phyloP scores from a whole-genome alignment of 202 grass and related monocot genomes.

The Cymbopogon flexuosus region DNA sequence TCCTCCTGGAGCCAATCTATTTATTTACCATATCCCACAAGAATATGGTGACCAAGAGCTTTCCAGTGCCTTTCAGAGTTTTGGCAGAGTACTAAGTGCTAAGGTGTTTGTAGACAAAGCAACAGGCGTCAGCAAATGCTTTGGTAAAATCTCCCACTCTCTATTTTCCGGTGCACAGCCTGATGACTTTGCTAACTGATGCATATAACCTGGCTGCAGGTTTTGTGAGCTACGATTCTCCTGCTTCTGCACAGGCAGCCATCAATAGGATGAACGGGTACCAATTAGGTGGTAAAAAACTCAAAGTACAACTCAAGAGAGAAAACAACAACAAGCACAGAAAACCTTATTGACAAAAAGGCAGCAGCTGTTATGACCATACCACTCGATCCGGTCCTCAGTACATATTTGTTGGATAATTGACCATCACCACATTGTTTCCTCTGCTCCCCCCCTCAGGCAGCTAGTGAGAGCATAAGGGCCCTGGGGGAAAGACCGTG shows the following conservation, averaged over 20 bases:
- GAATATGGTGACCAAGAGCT: constrained; percentile 88
- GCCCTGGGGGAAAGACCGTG: constrained; percentile 5
- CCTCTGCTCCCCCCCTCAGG: constrained; percentile 12
- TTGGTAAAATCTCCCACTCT: constrained; percentile 43
- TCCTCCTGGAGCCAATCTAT: constrained; percentile 96
- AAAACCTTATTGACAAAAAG: constrained; percentile 60
- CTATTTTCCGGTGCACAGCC: not conserved
- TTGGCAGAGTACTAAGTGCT: constrained; percentile 88
- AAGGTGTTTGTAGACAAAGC: constrained; percentile 99
- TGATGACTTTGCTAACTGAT: not conserved
- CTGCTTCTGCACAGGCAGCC: constrained; percentile 67
- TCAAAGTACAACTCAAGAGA: constrained; percentile 98
- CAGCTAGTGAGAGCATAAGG: not conserved
- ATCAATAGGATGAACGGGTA: constrained; percentile 80
- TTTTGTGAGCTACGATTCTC: constrained; percentile 96
- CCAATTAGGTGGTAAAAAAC: constrained; percentile 85
- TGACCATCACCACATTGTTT: constrained; percentile 59
- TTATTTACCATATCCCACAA: constrained; percentile 99
- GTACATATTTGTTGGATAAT: constrained; percentile 75
- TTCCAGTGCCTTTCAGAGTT: constrained; percentile 77
- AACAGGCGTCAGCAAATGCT: constrained; percentile 94
- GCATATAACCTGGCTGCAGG: constrained; percentile 33
- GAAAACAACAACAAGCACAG: constrained; percentile 80
- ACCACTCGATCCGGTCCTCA: constrained; percentile 1
- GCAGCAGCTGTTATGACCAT: not conserved